Evolutionary conservation across 768 basidiomycete genomes (phyloP).

Genomic region (Auricularia cornea): DNA sequence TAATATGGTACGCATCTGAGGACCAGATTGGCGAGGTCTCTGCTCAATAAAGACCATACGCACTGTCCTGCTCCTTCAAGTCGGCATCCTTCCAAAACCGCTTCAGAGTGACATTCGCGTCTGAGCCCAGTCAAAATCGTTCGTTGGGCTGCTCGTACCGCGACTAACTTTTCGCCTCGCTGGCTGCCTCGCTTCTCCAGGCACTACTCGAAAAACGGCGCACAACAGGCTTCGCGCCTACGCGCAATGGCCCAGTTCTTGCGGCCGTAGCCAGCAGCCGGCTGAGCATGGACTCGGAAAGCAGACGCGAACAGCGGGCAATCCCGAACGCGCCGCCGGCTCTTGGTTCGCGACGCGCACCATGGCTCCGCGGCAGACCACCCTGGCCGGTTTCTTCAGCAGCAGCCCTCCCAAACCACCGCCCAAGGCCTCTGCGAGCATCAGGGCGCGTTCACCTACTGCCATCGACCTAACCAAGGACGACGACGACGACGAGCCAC

Average conservation of each 20-base stretch:
- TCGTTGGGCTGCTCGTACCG: background rate
- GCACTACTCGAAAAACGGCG: background rate
- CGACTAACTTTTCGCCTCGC: conserved; percentile 5
- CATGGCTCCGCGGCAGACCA: background rate
- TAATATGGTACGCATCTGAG: conserved; percentile 46
- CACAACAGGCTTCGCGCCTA: background rate
- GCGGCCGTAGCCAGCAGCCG: background rate
- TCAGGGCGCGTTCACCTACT: conserved; percentile 13
- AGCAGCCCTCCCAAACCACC: background rate
- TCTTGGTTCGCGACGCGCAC: background rate
- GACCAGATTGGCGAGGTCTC: conserved; percentile 12
- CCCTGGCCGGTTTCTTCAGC: background rate
- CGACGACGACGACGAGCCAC: conserved; percentile 16
- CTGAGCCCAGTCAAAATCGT: conserved; percentile 30
- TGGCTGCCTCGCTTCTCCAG: background rate
- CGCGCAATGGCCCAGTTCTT: background rate
- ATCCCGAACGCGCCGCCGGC: background rate
- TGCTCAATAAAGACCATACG: conserved; percentile 4
- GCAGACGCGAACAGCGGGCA: too few relatives aligned
- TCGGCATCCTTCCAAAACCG: conserved; percentile 95
- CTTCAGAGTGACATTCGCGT: conserved; percentile 77
- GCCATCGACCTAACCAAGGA: conserved; percentile 50
- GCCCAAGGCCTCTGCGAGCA: conserved; percentile 15
- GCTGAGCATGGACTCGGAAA: background rate
- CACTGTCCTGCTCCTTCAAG: conserved; percentile 44